Evolutionary conservation across 2,329 filamentous ascomycete species (phyloP), one percentile per base, ranked within the genome.

Genomic region (Phaeophleospora eucalypticola): DNA sequence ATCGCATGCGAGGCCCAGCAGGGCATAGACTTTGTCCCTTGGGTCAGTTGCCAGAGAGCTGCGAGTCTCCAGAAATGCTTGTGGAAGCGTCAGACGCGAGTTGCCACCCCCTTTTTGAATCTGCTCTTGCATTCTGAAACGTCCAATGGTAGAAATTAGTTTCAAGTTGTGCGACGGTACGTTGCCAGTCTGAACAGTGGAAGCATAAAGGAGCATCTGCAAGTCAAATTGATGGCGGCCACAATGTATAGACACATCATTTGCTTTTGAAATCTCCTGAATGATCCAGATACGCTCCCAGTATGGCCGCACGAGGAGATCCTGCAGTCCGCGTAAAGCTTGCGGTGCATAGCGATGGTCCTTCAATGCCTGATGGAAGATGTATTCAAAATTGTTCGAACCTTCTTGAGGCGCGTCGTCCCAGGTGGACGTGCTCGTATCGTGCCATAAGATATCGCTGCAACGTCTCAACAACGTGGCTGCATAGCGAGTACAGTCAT

Each of bases 231-330:
- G 16, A 3, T 21, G 17, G 7, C n/a, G 14, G 8, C 40, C 40
- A 34, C 40, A 42, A 8, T 20, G 20, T 6, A 33, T 19, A 3
- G 8, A 4, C 14, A 21, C 20, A 8, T 18, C 12, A 29, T 12
- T 4, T n/a, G 32, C 18, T 27, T 45, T 45, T 8, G 42, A 33
- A 19, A 37, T 36, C 20, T 45, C 34, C 27, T 45, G 42, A 16
- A 45, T 38, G 36, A 45, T 38, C 42, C 42, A 37, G 19, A 45
- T 35, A 14, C 37, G 18, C 19, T 37, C 15, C 33, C 42, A 45
- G 33, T 37, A 27, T 10, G n/a, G 33, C 6, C 19, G 42, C 20
- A 20, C 17, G 6, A 27, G 35, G n/a, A 45, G 33, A 15, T 42
- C 40, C 20, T 8, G 8, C 2, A 42, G 12, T 15, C 40, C 40